phyloP scores from a whole-genome alignment of 2,329 filamentous ascomycete genomes.

The Talaromyces islandicus region DNA sequence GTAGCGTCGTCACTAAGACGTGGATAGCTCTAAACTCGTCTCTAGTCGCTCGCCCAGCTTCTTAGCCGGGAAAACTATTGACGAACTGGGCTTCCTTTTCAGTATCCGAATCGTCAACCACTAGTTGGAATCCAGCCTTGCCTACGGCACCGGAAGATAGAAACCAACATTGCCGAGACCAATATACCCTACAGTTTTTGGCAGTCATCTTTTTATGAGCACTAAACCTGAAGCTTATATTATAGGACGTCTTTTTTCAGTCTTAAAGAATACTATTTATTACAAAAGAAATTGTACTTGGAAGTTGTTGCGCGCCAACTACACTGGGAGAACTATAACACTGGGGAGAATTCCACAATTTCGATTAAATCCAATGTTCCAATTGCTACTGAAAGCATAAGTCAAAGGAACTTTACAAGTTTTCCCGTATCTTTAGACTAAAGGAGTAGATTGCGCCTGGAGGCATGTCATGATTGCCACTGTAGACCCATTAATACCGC shows the following conservation, averaged over 20 bases:
- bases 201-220: background rate
- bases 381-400: background rate
- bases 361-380: background rate
- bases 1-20: background rate
- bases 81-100: background rate
- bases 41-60: background rate
- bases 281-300: background rate
- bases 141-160: background rate
- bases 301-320: background rate
- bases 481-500: background rate
- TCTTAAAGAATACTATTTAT: no score
- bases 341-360: background rate
- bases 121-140: background rate
- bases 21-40: background rate
- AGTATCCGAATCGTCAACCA: background rate
- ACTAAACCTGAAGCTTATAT: background rate
- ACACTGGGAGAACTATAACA: background rate
- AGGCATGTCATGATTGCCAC: background rate
- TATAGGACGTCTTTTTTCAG: background rate
- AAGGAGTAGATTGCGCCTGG: background rate
- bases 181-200: background rate
- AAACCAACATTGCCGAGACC: background rate
- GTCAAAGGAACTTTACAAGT: background rate
- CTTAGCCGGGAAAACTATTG: background rate
- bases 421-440: no score